Evolutionary conservation across 2,329 filamentous ascomycete genomes (phyloP).

Genomic region (Polychaeton citri): DNA sequence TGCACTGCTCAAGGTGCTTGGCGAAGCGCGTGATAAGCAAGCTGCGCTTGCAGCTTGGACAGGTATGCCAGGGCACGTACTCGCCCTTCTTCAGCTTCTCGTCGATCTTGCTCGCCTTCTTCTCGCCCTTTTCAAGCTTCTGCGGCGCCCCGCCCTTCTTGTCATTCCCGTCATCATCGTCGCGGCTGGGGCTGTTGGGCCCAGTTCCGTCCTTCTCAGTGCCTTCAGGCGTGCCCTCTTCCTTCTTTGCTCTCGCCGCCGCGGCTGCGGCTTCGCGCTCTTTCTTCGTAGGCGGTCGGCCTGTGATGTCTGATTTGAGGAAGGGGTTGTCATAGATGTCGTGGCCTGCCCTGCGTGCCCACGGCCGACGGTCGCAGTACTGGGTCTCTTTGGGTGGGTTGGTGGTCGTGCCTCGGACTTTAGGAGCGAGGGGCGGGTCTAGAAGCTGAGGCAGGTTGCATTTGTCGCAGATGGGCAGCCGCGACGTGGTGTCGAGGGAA

Average conservation of each 20-base stretch:
- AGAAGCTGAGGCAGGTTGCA: conserved; percentile 63
- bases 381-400: conserved; percentile 34
- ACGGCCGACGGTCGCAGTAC: conserved; percentile 70
- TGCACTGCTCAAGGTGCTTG: conserved; percentile 48
- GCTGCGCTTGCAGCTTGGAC: conserved; percentile 48
- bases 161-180: conserved; percentile 7
- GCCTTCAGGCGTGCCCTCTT: conserved; percentile 29
- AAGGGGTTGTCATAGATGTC: conserved; percentile 77
- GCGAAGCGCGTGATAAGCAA: conserved; percentile 48
- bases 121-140: conserved; percentile 33
- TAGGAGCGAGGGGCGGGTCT: conserved; percentile 48
- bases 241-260: conserved; percentile 31
- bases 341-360: conserved; percentile 61
- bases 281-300: conserved; percentile 49
- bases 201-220: conserved; percentile 25
- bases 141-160: background rate
- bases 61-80: conserved; percentile 42
- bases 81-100: conserved; percentile 36
- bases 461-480: conserved; percentile 58
- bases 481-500: conserved; percentile 56
- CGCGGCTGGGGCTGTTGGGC: conserved; percentile 8
- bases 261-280: conserved; percentile 56
- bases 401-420: conserved; percentile 17
- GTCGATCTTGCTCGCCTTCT: conserved; percentile 26
- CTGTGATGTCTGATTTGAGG: conserved; percentile 51